Conservation (phyloP, 768 basidiomycete species). For the Phlebiopsis flavidoalba region DNA sequence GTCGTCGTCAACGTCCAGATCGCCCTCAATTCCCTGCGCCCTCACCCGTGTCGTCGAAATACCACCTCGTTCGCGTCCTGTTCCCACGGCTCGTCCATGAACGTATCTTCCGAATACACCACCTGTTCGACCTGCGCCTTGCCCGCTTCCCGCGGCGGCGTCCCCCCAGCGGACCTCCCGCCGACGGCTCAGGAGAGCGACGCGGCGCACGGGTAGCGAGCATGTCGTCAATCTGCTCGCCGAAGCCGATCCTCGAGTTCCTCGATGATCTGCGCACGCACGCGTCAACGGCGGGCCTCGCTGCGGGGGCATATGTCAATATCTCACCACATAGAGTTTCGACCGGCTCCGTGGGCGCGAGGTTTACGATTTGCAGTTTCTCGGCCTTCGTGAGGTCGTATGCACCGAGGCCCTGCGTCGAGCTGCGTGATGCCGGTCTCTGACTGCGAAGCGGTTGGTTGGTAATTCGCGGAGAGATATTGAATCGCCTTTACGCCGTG, state of each 20-base stretch:
- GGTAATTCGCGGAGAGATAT: constrained; percentile 72
- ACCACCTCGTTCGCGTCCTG: constrained; percentile 45
- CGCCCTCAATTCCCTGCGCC: constrained; percentile 65
- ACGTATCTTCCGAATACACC: constrained; percentile 12
- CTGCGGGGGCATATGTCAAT: neutral
- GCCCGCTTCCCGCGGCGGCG: constrained; percentile 13
- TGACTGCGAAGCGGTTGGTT: constrained; percentile 64
- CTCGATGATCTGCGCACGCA: constrained; percentile 71
- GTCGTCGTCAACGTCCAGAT: neutral
- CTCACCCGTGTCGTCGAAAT: constrained; percentile 63
- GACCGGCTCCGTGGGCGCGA: constrained; percentile 75
- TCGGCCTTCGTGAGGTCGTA: constrained; percentile 85
- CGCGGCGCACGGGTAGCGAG: constrained; percentile 48
- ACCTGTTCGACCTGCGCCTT: constrained; percentile 16
- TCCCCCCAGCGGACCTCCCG: neutral
- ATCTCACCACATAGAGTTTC: constrained; percentile 85
- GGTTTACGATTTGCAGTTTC: constrained; percentile 88
- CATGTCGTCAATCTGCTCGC: constrained; percentile 63
- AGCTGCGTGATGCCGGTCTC: constrained; percentile 59
- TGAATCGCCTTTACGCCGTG: constrained; percentile 64
- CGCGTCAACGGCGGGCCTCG: neutral
- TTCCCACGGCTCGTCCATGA: constrained; percentile 29
- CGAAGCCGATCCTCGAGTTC: constrained; percentile 83
- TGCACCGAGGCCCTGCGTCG: constrained; percentile 56
- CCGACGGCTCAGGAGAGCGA: constrained; percentile 27